Conservation (phyloP, 768 basidiomycete species). For the Saitozyma sp. region DNA sequence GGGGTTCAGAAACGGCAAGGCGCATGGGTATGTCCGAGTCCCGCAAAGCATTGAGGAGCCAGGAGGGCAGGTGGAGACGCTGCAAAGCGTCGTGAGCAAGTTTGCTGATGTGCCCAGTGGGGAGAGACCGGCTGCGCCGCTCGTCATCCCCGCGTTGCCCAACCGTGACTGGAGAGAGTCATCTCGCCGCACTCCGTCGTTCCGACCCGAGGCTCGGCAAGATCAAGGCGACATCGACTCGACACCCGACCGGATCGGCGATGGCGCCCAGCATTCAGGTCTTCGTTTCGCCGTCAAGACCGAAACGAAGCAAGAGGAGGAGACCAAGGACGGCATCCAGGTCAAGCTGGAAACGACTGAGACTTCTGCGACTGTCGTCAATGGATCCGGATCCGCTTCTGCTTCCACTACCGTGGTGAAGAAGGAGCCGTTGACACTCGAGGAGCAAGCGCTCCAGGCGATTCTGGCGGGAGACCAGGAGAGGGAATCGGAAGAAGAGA, state of each 20-base stretch:
- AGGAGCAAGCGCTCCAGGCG: conserved; percentile 76
- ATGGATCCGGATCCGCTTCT: too few relatives aligned
- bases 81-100: neutral
- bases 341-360: neutral
- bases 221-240: conserved; percentile 15
- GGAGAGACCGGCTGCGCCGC: conserved; percentile 61
- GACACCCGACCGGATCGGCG: conserved; percentile 66
- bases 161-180: conserved; percentile 81
- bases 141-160: conserved; percentile 81
- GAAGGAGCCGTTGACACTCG: conserved; percentile 60
- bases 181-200: conserved; percentile 64
- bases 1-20: too few relatives aligned
- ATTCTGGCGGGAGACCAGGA: conserved; percentile 62
- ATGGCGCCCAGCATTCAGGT: conserved; percentile 70
- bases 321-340: neutral
- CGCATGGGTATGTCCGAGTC: conserved; percentile 47
- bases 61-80: conserved; percentile 60
- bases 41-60: conserved; percentile 52
- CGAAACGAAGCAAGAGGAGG: neutral
- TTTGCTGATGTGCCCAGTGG: conserved; percentile 39
- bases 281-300: conserved; percentile 55
- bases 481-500: conserved; percentile 43
- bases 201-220: conserved; percentile 37
- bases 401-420: conserved; percentile 10
- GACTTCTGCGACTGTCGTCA: too few relatives aligned